A percentile compares a stretch with the other conserved stretches of the same genome.
These are phyloP conservation scores for Sporothrix curviconia DNA, from an alignment of 2,329 filamentous ascomycete species.

Conservation along the genomic window DNA sequence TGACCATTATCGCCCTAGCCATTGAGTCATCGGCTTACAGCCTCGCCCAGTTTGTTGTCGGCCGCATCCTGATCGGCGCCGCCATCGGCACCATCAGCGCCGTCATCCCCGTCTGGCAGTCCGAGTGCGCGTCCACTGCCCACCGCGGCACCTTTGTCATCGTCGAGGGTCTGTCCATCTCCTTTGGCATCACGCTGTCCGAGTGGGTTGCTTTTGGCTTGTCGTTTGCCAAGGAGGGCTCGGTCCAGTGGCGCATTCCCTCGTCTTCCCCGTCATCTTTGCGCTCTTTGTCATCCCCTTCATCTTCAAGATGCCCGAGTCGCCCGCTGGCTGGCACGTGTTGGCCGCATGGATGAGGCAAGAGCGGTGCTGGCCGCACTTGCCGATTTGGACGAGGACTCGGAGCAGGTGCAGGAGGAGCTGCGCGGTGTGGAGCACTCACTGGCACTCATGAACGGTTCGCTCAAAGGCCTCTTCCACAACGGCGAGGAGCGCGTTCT, in stretches of 20 bases:
- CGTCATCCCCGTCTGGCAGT: constrained; percentile 33
- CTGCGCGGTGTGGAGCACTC: constrained; percentile 23
- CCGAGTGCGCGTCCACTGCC: constrained; percentile 20
- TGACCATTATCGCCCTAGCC: constrained; percentile 42
- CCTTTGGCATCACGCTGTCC: constrained; percentile 14
- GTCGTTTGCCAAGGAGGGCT: background rate
- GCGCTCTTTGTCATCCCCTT: constrained; percentile 24
- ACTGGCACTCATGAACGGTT: constrained; percentile 8
- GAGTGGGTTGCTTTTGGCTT: constrained; percentile 17
- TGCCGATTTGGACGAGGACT: constrained; percentile 21
- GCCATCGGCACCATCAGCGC: constrained; percentile 40
- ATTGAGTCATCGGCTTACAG: constrained; percentile 41
- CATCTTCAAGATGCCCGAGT: constrained; percentile 50
- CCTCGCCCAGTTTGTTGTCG: constrained; percentile 43
- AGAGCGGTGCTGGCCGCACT: constrained; percentile 8
- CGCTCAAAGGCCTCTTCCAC: constrained; percentile 30
- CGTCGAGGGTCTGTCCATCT: constrained; percentile 21
- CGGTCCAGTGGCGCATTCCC: constrained; percentile 31
- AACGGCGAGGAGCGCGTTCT: constrained; percentile 39
- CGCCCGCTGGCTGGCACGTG: constrained; percentile 50
- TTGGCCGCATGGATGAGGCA: constrained; percentile 49
- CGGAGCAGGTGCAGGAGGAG: constrained; percentile 48
- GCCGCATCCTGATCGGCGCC: constrained; percentile 44
- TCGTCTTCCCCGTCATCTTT: constrained; percentile 41
- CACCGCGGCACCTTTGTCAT: constrained; percentile 22